These are phyloP conservation scores for Ramaria sp. DNA, from an alignment of 768 basidiomycete genomes.

Conservation along the genomic window DNA sequence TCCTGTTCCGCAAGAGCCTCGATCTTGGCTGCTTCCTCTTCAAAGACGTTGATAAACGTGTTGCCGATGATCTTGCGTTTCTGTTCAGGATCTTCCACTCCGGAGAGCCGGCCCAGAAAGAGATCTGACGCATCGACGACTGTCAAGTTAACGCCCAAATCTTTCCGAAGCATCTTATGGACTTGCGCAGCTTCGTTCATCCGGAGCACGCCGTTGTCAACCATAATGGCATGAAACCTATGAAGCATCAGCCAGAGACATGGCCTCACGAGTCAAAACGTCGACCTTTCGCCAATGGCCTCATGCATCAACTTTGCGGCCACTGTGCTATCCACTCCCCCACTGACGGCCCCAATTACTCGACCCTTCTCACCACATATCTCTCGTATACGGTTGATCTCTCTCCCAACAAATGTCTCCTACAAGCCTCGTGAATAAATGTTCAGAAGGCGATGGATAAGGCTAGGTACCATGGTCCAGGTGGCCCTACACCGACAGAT, in stretches of 20 bases:
- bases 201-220: conserved; percentile 95
- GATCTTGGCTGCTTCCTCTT: conserved; percentile 84
- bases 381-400: conserved; percentile 84
- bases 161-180: conserved; percentile 81
- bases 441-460: conserved; percentile 8
- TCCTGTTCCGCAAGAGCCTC: conserved; percentile 66
- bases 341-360: conserved; percentile 95
- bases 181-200: conserved; percentile 87
- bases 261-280: conserved; percentile 7
- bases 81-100: conserved; percentile 89
- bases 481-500: conserved; percentile 73
- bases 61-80: conserved; percentile 99
- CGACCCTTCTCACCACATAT: conserved; percentile 92
- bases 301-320: conserved; percentile 99
- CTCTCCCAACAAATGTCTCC: conserved; percentile 98
- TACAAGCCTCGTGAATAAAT: conserved; percentile 20
- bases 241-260: conserved; percentile 1
- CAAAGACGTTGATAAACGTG: conserved; percentile 97
- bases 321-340: conserved; percentile 96
- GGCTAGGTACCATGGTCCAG: conserved; percentile 81
- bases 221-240: conserved; percentile 99
- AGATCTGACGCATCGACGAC: conserved; percentile 92
- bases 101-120: conserved; percentile 82
- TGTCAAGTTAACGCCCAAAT: conserved; percentile 93
- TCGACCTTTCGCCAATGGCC: conserved; percentile 91